phyloP scores from a whole-genome alignment of 2,329 filamentous ascomycete genomes.

The Geosmithia flava region DNA sequence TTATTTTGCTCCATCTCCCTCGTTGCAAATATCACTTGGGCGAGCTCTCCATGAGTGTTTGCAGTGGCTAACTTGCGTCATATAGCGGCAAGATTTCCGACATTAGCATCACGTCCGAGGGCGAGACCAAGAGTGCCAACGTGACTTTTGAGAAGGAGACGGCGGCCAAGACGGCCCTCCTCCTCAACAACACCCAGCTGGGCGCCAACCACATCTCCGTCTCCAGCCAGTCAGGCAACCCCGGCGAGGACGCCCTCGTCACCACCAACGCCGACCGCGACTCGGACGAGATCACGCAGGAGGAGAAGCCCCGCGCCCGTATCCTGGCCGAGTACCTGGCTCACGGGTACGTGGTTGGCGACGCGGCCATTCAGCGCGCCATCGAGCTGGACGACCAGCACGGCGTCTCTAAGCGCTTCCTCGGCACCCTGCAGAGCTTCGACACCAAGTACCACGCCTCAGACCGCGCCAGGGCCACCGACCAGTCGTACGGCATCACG shows the following conservation, averaged over 20 bases:
- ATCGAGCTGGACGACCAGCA: conserved; percentile 85
- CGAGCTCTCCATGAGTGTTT: not conserved
- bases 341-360: conserved; percentile 77
- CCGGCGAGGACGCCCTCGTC: conserved; percentile 48
- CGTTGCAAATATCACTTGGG: too few species aligned
- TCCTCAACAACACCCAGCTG: conserved; percentile 94
- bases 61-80: not conserved
- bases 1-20: not conserved
- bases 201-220: conserved; percentile 74
- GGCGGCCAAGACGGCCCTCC: conserved; percentile 89
- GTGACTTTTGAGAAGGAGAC: conserved; percentile 96
- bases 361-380: conserved; percentile 64
- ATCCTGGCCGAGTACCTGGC: conserved; percentile 95
- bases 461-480: conserved; percentile 73
- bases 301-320: conserved; percentile 90
- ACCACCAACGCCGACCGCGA: conserved; percentile 41
- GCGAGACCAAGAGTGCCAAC: conserved; percentile 68
- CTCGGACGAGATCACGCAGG: conserved; percentile 68
- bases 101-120: conserved; percentile 60
- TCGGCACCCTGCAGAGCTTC: conserved; percentile 60
- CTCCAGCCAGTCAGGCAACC: conserved; percentile 52
- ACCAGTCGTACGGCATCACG: conserved; percentile 73
- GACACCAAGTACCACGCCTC: conserved; percentile 79
- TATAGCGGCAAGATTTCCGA: conserved; percentile 78
- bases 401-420: conserved; percentile 72